Percentiles rank a stretch among this genome's conserved stretches.
Conservation (phyloP, 331 rosid genomes). For the Spiraea crenata region DNA sequence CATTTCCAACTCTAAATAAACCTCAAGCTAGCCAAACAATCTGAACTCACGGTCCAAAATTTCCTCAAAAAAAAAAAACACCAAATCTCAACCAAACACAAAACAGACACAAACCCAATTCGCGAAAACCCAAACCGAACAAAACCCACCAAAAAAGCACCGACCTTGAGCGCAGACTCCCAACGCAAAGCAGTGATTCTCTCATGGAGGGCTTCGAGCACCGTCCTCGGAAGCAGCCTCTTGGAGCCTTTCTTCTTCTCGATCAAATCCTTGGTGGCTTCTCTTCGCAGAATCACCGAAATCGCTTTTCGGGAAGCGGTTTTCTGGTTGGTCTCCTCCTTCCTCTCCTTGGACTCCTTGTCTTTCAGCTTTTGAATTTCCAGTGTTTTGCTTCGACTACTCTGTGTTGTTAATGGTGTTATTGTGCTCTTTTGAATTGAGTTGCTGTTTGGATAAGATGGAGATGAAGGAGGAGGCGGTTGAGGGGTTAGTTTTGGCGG, state of each 20-base stretch:
- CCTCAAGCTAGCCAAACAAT: neutral
- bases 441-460: slow-evolving; percentile 14
- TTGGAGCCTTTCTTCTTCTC: slow-evolving; percentile 82
- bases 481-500: slow-evolving; percentile 3
- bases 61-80: neutral
- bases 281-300: slow-evolving; percentile 76
- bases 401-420: slow-evolving; percentile 20
- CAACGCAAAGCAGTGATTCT: slow-evolving; percentile 73
- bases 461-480: slow-evolving; percentile 10
- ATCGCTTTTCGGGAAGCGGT: slow-evolving; percentile 83
- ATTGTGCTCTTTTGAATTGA: slow-evolving; percentile 13
- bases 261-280: slow-evolving; percentile 78
- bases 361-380: slow-evolving; percentile 47
- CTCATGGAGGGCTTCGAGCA: slow-evolving; percentile 85
- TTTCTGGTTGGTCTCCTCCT: slow-evolving; percentile 62
- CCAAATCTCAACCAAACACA: neutral
- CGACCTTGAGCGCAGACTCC: slow-evolving; percentile 95
- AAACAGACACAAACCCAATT: neutral
- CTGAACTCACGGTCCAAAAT: neutral
- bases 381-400: slow-evolving; percentile 24
- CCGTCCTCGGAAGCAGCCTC: slow-evolving; percentile 78
- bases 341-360: slow-evolving; percentile 64
- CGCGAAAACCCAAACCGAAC: neutral
- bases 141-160: too few relatives aligned
- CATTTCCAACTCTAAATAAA: neutral